A percentile compares a stretch with the other conserved stretches of the same genome.
Evolutionary conservation across 345 rosid species (phyloP).

Genomic region (Arabidopsis suecica): DNA sequence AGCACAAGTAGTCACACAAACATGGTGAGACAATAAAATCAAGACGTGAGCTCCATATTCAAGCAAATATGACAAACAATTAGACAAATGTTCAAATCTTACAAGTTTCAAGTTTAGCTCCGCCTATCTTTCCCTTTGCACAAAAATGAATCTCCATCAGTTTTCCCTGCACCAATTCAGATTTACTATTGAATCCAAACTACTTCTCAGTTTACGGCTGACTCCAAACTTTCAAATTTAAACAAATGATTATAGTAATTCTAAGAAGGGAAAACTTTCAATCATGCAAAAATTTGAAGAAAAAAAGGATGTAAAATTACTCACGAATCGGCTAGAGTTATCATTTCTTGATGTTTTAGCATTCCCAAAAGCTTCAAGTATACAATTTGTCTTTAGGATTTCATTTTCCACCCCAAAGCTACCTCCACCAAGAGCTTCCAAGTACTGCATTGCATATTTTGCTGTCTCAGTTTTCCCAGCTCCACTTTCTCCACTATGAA

Average conservation of each 20-base stretch:
- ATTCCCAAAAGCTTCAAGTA: slow-evolving; percentile 97
- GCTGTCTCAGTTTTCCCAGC: slow-evolving; percentile 98
- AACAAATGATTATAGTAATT: not conserved
- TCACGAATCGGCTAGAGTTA: slow-evolving; percentile 91
- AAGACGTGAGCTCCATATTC: slow-evolving; percentile 1
- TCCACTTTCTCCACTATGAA: slow-evolving; percentile 92
- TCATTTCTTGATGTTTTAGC: slow-evolving; percentile 87
- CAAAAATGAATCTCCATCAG: slow-evolving; percentile 83
- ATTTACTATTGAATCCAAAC: slow-evolving; percentile 20
- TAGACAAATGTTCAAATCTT: not conserved
- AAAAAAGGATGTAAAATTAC: not conserved
- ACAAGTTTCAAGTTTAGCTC: slow-evolving; percentile 85
- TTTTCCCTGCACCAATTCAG: slow-evolving; percentile 70
- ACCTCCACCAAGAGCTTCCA: slow-evolving; percentile 83
- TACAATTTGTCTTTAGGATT: slow-evolving; percentile 65
- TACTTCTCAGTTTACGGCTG: not conserved
- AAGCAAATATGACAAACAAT: slow-evolving; percentile 2
- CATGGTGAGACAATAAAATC: not conserved
- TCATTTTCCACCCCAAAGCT: slow-evolving; percentile 64
- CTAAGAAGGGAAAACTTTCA: not conserved
- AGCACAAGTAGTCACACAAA: slow-evolving; percentile 17
- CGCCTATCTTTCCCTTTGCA: slow-evolving; percentile 70
- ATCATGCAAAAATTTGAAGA: not conserved
- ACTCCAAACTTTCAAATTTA: not conserved
- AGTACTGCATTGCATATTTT: slow-evolving; percentile 81